phyloP scores from a whole-genome alignment of 129 eudicot genomes.

The Erigeron canadensis region DNA sequence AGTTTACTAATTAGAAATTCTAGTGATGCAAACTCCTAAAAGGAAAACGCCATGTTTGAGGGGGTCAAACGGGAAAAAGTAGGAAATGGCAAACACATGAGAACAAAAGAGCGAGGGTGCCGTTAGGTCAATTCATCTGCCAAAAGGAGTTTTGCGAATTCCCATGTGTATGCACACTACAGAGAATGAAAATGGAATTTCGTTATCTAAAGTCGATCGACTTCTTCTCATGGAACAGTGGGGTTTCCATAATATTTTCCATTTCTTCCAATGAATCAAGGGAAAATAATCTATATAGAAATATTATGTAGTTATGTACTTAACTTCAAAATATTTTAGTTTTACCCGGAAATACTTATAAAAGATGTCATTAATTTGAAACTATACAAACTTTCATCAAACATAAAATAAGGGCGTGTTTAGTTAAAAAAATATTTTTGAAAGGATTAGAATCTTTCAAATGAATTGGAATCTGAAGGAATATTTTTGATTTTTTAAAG shows the following conservation, averaged over 20 bases:
- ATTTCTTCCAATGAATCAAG: neutral
- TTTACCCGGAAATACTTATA: no score
- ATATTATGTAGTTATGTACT: no score
- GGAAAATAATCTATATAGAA: no score
- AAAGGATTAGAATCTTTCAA: no score
- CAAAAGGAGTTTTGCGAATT: conserved; percentile 18
- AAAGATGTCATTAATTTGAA: no score
- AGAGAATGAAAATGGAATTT: conserved; percentile 15
- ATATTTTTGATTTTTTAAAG: no score
- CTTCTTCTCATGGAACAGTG: neutral
- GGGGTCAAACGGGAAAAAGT: conserved; percentile 28
- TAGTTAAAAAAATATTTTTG: no score
- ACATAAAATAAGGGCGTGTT: no score
- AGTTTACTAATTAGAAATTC: neutral
- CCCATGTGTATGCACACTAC: conserved; percentile 1
- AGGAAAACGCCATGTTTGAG: conserved; percentile 26
- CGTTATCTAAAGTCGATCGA: conserved; percentile 9
- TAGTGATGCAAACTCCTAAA: neutral
- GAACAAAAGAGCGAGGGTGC: conserved; percentile 31
- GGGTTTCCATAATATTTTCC: neutral
- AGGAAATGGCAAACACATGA: conserved; percentile 20
- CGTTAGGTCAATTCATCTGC: conserved; percentile 44
- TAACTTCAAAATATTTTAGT: no score
- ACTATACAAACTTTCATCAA: no score
- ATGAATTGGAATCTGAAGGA: no score